Base-by-base conservation (phyloP, 2,329 filamentous ascomycete genomes). In the Colletotrichum orchidophilum region DNA sequence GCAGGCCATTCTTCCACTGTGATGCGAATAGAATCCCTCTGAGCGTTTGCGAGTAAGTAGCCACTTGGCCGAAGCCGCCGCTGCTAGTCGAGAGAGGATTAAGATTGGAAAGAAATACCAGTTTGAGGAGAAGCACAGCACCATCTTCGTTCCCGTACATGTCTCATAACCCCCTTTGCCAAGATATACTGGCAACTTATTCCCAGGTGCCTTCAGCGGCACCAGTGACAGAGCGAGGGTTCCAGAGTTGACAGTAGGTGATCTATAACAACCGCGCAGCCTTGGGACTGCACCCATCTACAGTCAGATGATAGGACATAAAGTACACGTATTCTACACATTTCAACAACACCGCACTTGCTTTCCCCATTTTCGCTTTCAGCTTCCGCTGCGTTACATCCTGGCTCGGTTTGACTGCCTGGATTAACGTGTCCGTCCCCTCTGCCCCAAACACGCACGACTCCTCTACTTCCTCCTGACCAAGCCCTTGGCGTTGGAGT, bases 401-500 rank as follows among this genome's bases (percentile, higher is more conserved):
- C 46, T 60, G 63, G 58, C 29, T 35, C 27, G 29, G 8, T 33
- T 27, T 26, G 21, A 15, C 31, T 26, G 59, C 67, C 54, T 49
- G 46, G 21, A 35, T 27, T 54, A 57, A 29, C 26, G 24, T 35
- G 18, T 63, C 58, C 39, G 39, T 54, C 66, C 24, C 27, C 27
- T 39, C 49, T 9, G 8, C 21, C 26, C 13, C 31, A 42, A 52
- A 13, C 42, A n/a, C 39, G 39, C 39, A 46, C 33, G 13, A 29
- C 39, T 46, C 49, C 54, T 63, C 29, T 31, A 42, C 53, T 61
- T 63, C 50, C 70, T 81, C 81, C 83, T 84, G 73, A 78, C 80
- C 81, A 83, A 83, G 27, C 82, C 81, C 62, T 79, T 78, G 31
- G 78, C 80, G 65, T 84, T 85, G 72, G 83, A 84, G 68, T 84